Conservation (phyloP, 192 early-diverging fungal species). For the Coemansia sp. region DNA sequence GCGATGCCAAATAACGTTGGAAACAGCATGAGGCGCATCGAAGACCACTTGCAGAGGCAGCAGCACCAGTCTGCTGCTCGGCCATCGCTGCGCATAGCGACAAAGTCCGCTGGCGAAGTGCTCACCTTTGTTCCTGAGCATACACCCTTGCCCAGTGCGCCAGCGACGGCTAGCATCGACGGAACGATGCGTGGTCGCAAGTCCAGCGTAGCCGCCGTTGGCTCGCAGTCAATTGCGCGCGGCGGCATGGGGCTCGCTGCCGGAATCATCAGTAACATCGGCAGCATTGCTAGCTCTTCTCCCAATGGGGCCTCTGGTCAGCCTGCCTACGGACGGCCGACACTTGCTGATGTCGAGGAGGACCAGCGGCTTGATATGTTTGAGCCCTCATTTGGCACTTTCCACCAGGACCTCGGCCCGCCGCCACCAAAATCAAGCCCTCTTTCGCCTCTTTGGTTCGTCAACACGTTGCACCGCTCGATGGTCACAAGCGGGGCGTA, state of each 20-base stretch:
- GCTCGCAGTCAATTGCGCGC: constrained; percentile 21
- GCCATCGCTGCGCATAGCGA: constrained; percentile 40
- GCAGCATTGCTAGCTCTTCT: constrained; percentile 1
- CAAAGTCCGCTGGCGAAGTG: constrained; percentile 32
- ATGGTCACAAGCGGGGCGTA: constrained; percentile 49
- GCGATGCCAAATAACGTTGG: constrained; percentile 11
- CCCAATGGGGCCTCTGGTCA: not conserved
- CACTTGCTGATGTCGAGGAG: constrained; percentile 47
- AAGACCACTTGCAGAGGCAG: constrained; percentile 22
- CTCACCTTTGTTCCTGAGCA: constrained; percentile 36
- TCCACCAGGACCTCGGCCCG: constrained; percentile 42
- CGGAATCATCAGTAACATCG: constrained; percentile 1
- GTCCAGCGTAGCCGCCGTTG: constrained; percentile 35
- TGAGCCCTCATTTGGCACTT: constrained; percentile 52
- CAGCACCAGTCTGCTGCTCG: constrained; percentile 24
- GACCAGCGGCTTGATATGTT: constrained; percentile 52
- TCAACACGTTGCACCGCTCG: constrained; percentile 47
- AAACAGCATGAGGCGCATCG: constrained; percentile 18
- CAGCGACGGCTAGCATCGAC: constrained; percentile 27
- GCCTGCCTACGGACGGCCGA: constrained; percentile 30
- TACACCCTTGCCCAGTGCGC: constrained; percentile 19
- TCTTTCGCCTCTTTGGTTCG: constrained; percentile 50
- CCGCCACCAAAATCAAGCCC: constrained; percentile 48
- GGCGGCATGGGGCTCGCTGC: constrained; percentile 10
- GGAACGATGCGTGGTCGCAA: constrained; percentile 40